Base-by-base conservation (phyloP, 768 basidiomycete species). In the Rhizopogon rudus region DNA sequence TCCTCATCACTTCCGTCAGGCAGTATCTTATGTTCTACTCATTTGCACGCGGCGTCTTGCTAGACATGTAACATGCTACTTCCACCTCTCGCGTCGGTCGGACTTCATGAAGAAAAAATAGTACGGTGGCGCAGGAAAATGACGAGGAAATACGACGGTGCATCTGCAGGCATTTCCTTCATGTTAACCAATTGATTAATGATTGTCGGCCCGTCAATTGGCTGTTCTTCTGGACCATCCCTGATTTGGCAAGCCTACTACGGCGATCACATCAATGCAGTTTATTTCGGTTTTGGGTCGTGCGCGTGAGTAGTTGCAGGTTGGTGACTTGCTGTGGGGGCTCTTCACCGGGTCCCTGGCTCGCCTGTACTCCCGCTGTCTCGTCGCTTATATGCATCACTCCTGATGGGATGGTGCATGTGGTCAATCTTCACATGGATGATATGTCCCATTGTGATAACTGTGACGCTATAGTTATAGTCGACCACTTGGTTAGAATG, bases 21-120 rank as follows among this genome's bases (percentile, higher is more conserved):
- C 65, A 63, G 54, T 64, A 67, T 62, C 57, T 58, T 70, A 72
- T 67, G 58, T 63, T 58, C 60, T 61, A 62, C 61, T 58, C 56
- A 54, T 53, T 49, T 58, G 52, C 55, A 58, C 62, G 43, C 54
- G 53, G 60, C 46, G 55, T 54, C 40, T 56, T 60, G 51, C 31
- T 59, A 62, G 45, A 29, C 54, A 58, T 68, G 59, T 62, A 62
- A 63, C 60, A 57, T 54, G 51, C 54, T 55, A 56, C 60, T 45
- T 55, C 57, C 48, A 40, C 51, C 46, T 40, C 48, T 51, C 60
- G 50, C 44, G 54, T 57, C 54, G 55, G 40, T 53, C 46, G 48
- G 35, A 49, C 56, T 48, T 53, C 55, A 51, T 51, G 59, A 48
- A 59, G 54, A 54, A 35, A 43, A 33, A 25, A 1, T 25, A 25